Conservation (phyloP, 1,284 basidiomycete genomes). For the Ustilago crameri region DNA sequence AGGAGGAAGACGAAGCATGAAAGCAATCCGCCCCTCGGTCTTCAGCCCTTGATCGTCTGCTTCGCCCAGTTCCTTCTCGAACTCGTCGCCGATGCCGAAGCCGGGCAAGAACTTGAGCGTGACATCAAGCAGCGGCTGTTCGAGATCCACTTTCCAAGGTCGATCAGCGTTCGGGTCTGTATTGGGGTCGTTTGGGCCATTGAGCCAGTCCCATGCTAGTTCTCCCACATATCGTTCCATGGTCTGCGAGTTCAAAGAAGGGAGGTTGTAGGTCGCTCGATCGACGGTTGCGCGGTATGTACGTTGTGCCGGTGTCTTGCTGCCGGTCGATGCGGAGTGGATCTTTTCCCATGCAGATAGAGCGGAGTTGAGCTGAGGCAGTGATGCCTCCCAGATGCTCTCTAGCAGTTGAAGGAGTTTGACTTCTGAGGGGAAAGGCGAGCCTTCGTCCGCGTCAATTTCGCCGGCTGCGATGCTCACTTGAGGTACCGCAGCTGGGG, state of each 20-base stretch:
- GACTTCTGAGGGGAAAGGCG: constrained; percentile 40
- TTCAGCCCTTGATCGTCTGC: constrained; percentile 24
- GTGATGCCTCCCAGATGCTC: constrained; percentile 35
- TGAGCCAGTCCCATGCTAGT: constrained; percentile 47
- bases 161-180: constrained; percentile 4
- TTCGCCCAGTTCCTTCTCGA: constrained; percentile 34
- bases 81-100: constrained; percentile 47
- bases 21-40: constrained; percentile 34
- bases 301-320: constrained; percentile 6
- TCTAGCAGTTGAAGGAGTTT: constrained; percentile 39
- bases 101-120: constrained; percentile 51
- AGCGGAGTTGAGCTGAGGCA: constrained; percentile 21
- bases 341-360: constrained; percentile 34
- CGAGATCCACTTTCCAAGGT: constrained; percentile 42
- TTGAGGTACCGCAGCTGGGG: neutral
- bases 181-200: constrained; percentile 20
- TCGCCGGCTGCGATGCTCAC: constrained; percentile 18
- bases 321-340: constrained; percentile 11
- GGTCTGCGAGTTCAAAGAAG: constrained; percentile 53
- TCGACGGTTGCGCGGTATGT: constrained; percentile 57
- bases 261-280: constrained; percentile 61
- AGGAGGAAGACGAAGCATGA: constrained; percentile 36
- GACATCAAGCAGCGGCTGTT: constrained; percentile 41
- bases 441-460: constrained; percentile 29
- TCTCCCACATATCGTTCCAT: constrained; percentile 56